These are phyloP conservation scores for Fraxinus cuspidata DNA, from an alignment of 257 asterid species.

Conservation along the genomic window DNA sequence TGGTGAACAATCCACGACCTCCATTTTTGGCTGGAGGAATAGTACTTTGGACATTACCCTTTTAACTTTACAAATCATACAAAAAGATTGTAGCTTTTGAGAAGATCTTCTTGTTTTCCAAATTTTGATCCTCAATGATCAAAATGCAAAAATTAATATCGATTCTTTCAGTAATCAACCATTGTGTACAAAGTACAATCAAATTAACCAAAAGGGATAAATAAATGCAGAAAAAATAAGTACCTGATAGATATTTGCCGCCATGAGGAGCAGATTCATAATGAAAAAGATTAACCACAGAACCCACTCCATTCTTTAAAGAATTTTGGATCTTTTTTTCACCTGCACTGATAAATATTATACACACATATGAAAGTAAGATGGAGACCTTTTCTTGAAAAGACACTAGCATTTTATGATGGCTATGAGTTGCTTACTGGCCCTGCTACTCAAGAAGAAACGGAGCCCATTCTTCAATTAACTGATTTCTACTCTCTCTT, in stretches of 20 bases:
- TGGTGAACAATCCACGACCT: background rate
- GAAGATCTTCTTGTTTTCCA: background rate
- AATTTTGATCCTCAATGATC: background rate
- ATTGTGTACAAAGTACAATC: background rate
- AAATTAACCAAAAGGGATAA: background rate
- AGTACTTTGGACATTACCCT: background rate
- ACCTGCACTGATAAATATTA: background rate
- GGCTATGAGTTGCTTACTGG: background rate
- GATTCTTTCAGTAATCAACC: slow-evolving; percentile 1
- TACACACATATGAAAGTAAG: no score
- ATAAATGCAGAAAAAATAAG: background rate
- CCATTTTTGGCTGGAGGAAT: background rate
- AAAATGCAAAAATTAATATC: background rate
- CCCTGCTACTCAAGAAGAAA: background rate
- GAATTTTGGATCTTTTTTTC: background rate
- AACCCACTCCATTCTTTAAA: slow-evolving; percentile 56
- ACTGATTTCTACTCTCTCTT: no score
- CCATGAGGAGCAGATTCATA: slow-evolving; percentile 56
- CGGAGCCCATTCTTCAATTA: background rate
- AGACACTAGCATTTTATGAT: background rate
- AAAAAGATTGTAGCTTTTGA: background rate
- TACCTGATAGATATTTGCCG: slow-evolving; percentile 80
- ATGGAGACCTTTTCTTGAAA: background rate
- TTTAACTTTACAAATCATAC: background rate
- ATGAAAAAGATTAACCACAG: slow-evolving; percentile 62